Percentiles rank a stretch among this genome's conserved stretches.
Conservation (phyloP, 2,329 filamentous ascomycete species). For the Venturia aucupariae region DNA sequence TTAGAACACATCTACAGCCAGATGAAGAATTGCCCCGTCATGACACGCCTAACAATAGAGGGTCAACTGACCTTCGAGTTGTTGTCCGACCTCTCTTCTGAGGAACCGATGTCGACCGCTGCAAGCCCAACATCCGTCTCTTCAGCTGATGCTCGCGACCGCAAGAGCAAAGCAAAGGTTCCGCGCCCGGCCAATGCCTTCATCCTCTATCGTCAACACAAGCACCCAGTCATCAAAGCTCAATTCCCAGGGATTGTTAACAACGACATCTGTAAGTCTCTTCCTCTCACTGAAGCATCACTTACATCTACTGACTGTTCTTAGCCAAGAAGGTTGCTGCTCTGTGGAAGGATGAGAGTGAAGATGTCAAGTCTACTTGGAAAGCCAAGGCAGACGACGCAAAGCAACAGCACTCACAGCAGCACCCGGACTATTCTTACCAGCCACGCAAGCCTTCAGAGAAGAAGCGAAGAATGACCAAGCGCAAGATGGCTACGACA, state of each 20-base stretch:
- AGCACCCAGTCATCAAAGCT: conserved; percentile 5
- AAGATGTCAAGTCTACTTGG: conserved; percentile 29
- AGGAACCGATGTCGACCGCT: not conserved
- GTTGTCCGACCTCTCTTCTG: too few relatives aligned
- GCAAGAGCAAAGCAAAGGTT: not conserved
- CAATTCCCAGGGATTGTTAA: not conserved
- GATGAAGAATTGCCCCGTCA: too few relatives aligned
- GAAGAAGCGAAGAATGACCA: conserved; percentile 36
- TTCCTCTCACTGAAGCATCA: not conserved
- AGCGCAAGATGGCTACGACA: conserved; percentile 23
- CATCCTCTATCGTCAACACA: not conserved
- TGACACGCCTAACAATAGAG: too few relatives aligned
- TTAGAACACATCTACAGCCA: too few relatives aligned
- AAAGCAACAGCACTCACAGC: conserved; percentile 31
- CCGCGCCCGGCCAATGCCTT: conserved; percentile 4
- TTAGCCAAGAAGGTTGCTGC: not conserved
- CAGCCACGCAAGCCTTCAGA: conserved; percentile 37
- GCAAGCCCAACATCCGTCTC: not conserved
- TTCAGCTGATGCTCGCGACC: not conserved
- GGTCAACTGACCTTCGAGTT: too few relatives aligned
- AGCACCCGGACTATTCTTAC: conserved; percentile 38
- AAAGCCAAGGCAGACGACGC: conserved; percentile 30
- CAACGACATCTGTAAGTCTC: conserved; percentile 1
- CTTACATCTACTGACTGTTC: not conserved
- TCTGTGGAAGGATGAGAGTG: conserved; percentile 13